phyloP scores from a whole-genome alignment of 1,284 basidiomycete species.

The Apiotrichum mycotoxinovorans region DNA sequence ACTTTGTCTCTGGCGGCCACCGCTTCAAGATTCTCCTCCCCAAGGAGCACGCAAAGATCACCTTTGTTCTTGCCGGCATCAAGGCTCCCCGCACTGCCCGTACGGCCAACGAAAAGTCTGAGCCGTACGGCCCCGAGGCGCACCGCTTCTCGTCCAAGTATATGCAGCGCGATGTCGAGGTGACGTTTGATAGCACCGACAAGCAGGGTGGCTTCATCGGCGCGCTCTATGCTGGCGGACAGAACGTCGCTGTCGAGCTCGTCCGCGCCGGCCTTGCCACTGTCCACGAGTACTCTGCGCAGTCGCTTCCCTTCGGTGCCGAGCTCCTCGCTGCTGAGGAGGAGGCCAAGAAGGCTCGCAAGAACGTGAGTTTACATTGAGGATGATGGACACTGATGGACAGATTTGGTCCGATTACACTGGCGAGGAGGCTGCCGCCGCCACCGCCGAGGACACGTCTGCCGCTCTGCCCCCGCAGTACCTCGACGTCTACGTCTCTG shows the following conservation, averaged over 20 bases:
- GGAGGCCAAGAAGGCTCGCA: conserved; percentile 70
- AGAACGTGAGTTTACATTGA: conserved; percentile 60
- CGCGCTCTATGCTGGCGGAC: conserved; percentile 68
- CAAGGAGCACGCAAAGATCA: conserved; percentile 86
- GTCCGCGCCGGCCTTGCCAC: conserved; percentile 72
- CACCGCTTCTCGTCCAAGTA: conserved; percentile 74
- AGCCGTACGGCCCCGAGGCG: conserved; percentile 83
- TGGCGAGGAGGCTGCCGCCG: conserved; percentile 57
- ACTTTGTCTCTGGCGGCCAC: conserved; percentile 89
- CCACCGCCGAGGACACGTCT: conserved; percentile 49
- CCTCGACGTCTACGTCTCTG: conserved; percentile 85
- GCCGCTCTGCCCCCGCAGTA: conserved; percentile 72
- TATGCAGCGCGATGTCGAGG: conserved; percentile 93
- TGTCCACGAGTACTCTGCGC: conserved; percentile 84
- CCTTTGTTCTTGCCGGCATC: conserved; percentile 81
- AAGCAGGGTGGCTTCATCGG: conserved; percentile 97
- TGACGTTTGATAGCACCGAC: conserved; percentile 83
- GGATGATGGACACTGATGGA: background rate
- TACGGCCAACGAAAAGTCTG: conserved; percentile 76
- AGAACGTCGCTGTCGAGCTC: conserved; percentile 79
- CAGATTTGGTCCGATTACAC: conserved; percentile 83
- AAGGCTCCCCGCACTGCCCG: conserved; percentile 77
- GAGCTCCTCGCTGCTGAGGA: conserved; percentile 81
- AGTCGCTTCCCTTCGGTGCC: conserved; percentile 69
- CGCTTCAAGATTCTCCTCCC: conserved; percentile 90